Evolutionary conservation across 2,329 filamentous ascomycete species (phyloP), one percentile per base, ranked within the genome.

Genomic region (Colletotrichum lindemuthianum): DNA sequence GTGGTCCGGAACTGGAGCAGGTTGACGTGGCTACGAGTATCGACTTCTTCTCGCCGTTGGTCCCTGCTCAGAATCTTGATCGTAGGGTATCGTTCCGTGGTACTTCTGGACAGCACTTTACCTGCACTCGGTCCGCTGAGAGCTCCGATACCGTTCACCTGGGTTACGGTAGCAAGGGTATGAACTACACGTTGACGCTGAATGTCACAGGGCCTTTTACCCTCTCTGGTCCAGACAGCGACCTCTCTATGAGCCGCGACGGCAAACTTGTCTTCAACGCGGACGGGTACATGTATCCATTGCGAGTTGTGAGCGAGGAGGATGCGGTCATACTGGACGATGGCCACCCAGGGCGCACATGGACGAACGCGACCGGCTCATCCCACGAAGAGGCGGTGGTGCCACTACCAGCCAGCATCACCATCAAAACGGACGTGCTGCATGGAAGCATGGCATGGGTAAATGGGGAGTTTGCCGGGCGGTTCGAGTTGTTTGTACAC

Each of bases 401-500:
- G 3, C 67, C 72, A 0, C 49, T 72, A 1, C 60, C 75, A 0
- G 74, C 72, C 1, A 70, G 72, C 0, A 69, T 84, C 5, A 78
- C 74, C 0, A 79, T 86, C 12, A 74, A 74, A 16, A 82, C 81
- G 0, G 79, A 84, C 55, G 71, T 75, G 1, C 69, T 79, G 7
- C 78, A 80, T 12, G 84, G 84, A 0, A 83, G 78, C 57, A 73
- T 82, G 1, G 82, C 81, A 0, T 86, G 82, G 81, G 67, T 84
- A 0, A 70, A 84, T 60, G 79, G 75, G 8, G 50, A 67, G 0
- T 84, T 86, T 50, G 76, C 67, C 1, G 84, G 84, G 0, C 71
- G 84, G 9, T 86, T 86, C 56, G 84, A 86, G 66, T 83, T 85
- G 0, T 84, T 83, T 63, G 79, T 86, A 1, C 86, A 78, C 67